Evolutionary conservation across 2,329 filamentous ascomycete species (phyloP).

Genomic region (Nakataea oryzae): DNA sequence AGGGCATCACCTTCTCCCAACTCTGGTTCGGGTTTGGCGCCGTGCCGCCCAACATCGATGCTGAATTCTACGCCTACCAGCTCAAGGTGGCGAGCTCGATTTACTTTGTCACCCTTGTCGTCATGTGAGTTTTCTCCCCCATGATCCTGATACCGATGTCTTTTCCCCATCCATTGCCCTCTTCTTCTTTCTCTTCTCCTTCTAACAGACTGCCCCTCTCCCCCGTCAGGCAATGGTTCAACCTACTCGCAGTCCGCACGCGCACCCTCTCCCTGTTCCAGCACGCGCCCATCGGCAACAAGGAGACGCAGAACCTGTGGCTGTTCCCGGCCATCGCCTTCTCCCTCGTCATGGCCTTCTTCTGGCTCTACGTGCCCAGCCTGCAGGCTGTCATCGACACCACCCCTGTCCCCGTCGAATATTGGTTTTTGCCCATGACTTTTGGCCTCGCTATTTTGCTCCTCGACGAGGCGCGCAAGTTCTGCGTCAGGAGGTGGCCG

Average conservation of each 20-base stretch:
- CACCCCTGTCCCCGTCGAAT: constrained; percentile 53
- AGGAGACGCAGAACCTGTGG: constrained; percentile 53
- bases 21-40: constrained; percentile 60
- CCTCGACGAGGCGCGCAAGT: constrained; percentile 59
- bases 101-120: constrained; percentile 71
- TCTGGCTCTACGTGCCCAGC: constrained; percentile 58
- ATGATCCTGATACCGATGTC: not conserved
- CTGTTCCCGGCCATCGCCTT: constrained; percentile 64
- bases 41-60: constrained; percentile 35
- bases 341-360: constrained; percentile 56
- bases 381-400: constrained; percentile 54
- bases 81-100: constrained; percentile 60
- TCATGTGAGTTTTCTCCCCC: constrained; percentile 44
- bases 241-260: constrained; percentile 59
- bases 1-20: constrained; percentile 52
- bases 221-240: constrained; percentile 55
- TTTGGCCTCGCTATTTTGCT: constrained; percentile 57
- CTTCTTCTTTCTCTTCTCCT: not conserved
- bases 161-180: not conserved
- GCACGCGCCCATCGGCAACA: constrained; percentile 59
- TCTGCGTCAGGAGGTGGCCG: constrained; percentile 47
- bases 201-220: not conserved
- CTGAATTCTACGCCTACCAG: constrained; percentile 41
- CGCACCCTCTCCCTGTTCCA: constrained; percentile 58
- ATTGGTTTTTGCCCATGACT: constrained; percentile 67